A percentile compares a stretch with the other conserved stretches of the same genome.
phyloP scores from a whole-genome alignment of 2,329 filamentous ascomycete genomes.

The Aspergillus versicolor region DNA sequence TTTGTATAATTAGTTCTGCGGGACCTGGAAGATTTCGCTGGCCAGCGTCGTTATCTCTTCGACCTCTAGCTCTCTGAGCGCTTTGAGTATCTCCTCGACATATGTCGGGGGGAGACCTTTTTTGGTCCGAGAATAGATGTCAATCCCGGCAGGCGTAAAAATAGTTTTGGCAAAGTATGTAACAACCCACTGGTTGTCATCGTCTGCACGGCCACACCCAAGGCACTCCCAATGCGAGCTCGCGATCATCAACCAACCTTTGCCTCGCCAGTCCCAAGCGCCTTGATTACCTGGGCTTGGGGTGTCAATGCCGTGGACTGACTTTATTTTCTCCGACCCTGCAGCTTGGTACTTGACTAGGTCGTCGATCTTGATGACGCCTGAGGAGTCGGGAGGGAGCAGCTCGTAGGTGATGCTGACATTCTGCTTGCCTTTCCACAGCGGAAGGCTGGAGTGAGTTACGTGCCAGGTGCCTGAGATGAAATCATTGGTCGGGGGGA shows the following conservation, averaged over 20 bases:
- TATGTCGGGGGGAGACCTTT: background rate
- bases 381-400: constrained; percentile 1
- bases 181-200: constrained; percentile 4
- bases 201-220: constrained; percentile 6
- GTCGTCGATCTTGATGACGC: background rate
- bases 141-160: constrained; percentile 11
- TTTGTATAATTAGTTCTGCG: constrained; percentile 1
- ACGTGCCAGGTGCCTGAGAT: constrained; percentile 12
- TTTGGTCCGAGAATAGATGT: constrained; percentile 10
- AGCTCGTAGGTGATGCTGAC: constrained; percentile 12
- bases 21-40: constrained; percentile 3
- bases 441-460: constrained; percentile 12
- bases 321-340: constrained; percentile 9
- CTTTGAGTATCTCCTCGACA: constrained; percentile 6
- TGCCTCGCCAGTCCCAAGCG: constrained; percentile 13
- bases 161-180: constrained; percentile 11
- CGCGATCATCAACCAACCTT: constrained; percentile 11
- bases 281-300: constrained; percentile 8
- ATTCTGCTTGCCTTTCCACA: constrained; percentile 11
- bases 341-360: constrained; percentile 7
- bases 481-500: constrained; percentile 8
- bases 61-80: background rate
- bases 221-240: constrained; percentile 13
- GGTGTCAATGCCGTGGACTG: constrained; percentile 8
- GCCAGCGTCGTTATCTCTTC: constrained; percentile 3